Evolutionary conservation across 371 early-diverging fungal species (phyloP), one percentile per base, ranked within the genome.

Genomic region (Sporodiniella umbellata): DNA sequence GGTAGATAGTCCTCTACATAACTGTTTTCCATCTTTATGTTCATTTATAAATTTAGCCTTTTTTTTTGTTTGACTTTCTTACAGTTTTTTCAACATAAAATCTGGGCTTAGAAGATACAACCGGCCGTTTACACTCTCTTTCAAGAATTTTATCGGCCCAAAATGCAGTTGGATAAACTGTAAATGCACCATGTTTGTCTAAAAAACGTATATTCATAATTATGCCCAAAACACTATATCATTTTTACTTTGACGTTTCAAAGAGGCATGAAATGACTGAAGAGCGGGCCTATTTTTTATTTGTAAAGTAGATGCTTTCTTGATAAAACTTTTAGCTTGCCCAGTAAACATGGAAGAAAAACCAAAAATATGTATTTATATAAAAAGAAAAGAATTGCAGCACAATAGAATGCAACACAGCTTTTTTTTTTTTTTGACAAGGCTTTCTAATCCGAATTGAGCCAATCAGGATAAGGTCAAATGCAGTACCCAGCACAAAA

Each of bases 1-100:
- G 88, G 90, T 19, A 96, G 67, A 42, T 80, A 79, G 18, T 82
- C 80, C 56, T 89, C 87, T 37, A 88, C 80, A 58, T 88, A 90
- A 45, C 90, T 90, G 59, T 95, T 90, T 15, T 43, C 33, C 57
- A 62, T 57, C 58, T 58, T 28, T 43, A n/a, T 35, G 4, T 35
- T 35, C 8, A 21, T 2, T 23, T 28, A 28, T 28, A 7, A 28
- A 28, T 28, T 10, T 28, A 7, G 4, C 58, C 95, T 90, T 15
- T 43, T 39, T 52, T 56, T 57, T 52, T 58, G 21, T 43, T 14
- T 35, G 4, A n/a, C n/a, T 14, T 18, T 2, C 33, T 46, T 57
- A 57, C 58, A 5, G 58, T 57, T 37, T 26, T 51, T 26, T 57
- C 52, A 47, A 57, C 38, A 33, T 51, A 28, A n/a, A 40, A 40